Base-by-base conservation (phyloP, 129 eudicot species). In the Lactuca sativa region DNA sequence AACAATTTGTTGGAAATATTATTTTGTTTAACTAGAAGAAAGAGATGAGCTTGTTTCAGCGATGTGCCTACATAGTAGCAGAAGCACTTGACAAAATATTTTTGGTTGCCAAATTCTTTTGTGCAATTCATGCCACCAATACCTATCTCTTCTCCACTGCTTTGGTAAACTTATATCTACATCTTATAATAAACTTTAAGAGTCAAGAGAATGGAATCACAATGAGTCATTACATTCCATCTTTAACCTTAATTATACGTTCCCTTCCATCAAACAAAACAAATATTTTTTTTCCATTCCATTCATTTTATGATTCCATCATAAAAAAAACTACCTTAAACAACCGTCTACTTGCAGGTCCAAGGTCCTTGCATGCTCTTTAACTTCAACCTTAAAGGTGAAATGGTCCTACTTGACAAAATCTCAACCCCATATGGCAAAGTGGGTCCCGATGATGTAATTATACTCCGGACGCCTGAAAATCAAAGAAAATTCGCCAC, bases 301-400 rank as follows among this genome's bases (percentile, higher is more conserved):
- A 18, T 44, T 44, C n/a, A n/a, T 41, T 44, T 0, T 18, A 1
- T 18, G n/a, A 44, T 44, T 44, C 52, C 52, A 44, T 11, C n/a
- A 11, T 44, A 44, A 0, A n/a, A 43, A 43, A 43, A 2, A 1
- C 16, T 65, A 9, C 9, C 44, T 41, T 10, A 38, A 25, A 74
- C 30, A 61, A 59, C 52, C 65, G 14, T 56, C 16, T 31, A 38
- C 25, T 56, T 77, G 83, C 83, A 90, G 95, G 78, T 74, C 16
- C 48, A 62, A 0, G 98, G 96, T 69, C 90, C 98, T 47, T 89
- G 98, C 64, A 93, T 93, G 98, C 92, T 89, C 8, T 95, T 95
- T 12, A 86, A 96, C 41, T 62, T 92, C 54, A 69, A 62, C 53
- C 52, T 83, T 4, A 30, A 73, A 6, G 89, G 93, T 4, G 79